phyloP scores from a whole-genome alignment of 2,329 filamentous ascomycete species.

The Paraphoma sp. region DNA sequence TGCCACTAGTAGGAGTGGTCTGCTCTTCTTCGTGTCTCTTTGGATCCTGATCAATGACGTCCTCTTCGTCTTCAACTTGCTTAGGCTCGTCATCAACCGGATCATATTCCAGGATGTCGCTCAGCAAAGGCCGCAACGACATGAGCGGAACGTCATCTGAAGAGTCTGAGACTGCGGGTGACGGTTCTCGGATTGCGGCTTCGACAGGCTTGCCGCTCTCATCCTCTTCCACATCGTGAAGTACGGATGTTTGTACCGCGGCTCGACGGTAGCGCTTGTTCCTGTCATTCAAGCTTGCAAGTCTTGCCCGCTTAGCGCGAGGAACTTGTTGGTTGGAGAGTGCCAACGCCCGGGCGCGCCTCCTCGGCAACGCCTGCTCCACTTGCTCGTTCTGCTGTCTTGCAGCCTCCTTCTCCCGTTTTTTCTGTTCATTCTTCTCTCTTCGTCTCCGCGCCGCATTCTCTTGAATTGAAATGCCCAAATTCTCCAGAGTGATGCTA shows the following conservation, averaged over 20 bases:
- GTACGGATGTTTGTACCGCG: constrained; percentile 7
- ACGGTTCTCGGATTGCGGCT: not conserved
- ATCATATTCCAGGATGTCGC: not conserved
- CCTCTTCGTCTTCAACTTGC: not conserved
- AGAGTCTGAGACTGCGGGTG: constrained; percentile 5
- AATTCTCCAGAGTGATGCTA: constrained; percentile 29
- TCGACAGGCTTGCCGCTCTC: too few species aligned
- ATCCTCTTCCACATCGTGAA: constrained; percentile 6
- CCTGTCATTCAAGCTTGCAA: constrained; percentile 38
- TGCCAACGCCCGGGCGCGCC: not conserved
- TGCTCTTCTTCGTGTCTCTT: too few species aligned
- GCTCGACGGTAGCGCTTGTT: constrained; percentile 25
- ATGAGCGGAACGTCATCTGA: constrained; percentile 16
- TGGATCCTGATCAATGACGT: too few species aligned
- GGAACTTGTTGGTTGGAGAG: constrained; percentile 2
- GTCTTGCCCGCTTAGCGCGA: constrained; percentile 24
- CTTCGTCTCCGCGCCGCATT: constrained; percentile 17
- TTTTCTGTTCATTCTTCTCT: constrained; percentile 23
- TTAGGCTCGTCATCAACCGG: constrained; percentile 3
- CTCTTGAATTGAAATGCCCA: constrained; percentile 29
- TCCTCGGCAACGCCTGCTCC: constrained; percentile 18
- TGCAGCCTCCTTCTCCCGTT: constrained; percentile 21
- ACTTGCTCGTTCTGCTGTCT: constrained; percentile 27
- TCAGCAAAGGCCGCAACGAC: constrained; percentile 11
- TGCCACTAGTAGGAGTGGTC: too few species aligned